Evolutionary conservation across 768 basidiomycete species (phyloP).

Genomic region (Lentinula sp.): DNA sequence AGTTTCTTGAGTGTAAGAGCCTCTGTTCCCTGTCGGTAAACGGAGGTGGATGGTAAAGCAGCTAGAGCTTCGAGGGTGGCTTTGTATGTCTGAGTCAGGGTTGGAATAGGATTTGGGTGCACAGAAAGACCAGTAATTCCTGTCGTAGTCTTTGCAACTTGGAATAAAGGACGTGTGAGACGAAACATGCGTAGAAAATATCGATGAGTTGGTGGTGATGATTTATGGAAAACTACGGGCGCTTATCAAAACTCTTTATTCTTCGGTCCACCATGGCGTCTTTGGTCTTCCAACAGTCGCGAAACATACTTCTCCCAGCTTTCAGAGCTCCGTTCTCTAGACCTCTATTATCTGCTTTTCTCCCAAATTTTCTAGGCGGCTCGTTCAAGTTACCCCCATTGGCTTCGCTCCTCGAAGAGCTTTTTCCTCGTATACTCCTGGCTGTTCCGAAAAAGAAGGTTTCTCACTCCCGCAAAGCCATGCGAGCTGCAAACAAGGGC

Average conservation of each 20-base stretch:
- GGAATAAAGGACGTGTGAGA: conserved; percentile 64
- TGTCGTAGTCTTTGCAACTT: conserved; percentile 72
- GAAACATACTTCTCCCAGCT: conserved; percentile 11
- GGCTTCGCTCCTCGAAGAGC: conserved; percentile 33
- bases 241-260: background rate
- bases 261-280: conserved; percentile 29
- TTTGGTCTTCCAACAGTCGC: conserved; percentile 27
- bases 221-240: background rate
- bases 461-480: conserved; percentile 91
- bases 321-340: conserved; percentile 15
- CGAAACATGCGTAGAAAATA: conserved; percentile 56
- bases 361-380: conserved; percentile 22
- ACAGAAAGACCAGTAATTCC: conserved; percentile 81
- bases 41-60: conserved; percentile 71
- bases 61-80: conserved; percentile 66
- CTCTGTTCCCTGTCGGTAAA: conserved; percentile 87
- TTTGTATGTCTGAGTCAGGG: conserved; percentile 68
- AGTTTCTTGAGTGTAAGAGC: conserved; percentile 80
- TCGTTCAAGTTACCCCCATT: conserved; percentile 23
- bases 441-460: conserved; percentile 94
- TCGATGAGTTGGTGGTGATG: conserved; percentile 2
- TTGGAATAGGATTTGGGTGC: conserved; percentile 80
- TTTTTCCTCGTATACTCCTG: conserved; percentile 82
- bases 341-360: conserved; percentile 13
- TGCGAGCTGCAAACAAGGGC: conserved; percentile 92